Evolutionary conservation across 306 rosid genomes (phyloP).

Genomic region (Sindora glabra): DNA sequence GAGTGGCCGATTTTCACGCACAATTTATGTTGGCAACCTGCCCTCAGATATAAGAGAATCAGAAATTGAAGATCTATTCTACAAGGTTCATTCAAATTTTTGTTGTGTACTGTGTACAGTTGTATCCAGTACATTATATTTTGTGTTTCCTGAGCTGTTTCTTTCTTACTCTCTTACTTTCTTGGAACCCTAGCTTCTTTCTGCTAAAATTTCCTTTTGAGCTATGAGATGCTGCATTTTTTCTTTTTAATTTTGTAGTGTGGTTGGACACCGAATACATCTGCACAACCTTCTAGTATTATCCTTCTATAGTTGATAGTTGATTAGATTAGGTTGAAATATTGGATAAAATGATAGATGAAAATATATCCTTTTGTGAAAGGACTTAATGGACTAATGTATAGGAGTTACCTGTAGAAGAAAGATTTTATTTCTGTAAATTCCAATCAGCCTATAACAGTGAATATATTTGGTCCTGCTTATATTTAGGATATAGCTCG

Average conservation of each 20-base stretch:
- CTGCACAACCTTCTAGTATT: too few species aligned
- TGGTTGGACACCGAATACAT: too few species aligned
- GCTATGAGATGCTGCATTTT: too few species aligned
- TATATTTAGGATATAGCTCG: not conserved
- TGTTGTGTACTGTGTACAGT: not conserved
- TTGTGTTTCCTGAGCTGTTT: not conserved
- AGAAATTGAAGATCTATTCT: constrained; percentile 89
- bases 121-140: not conserved
- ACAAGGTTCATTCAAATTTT: constrained; percentile 52
- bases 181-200: not conserved
- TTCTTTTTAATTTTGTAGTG: too few species aligned
- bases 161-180: not conserved
- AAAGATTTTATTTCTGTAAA: not conserved
- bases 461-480: not conserved
- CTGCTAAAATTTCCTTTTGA: too few species aligned
- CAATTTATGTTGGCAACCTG: constrained; percentile 95
- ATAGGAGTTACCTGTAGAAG: not conserved
- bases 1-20: constrained; percentile 99
- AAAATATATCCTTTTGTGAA: too few species aligned
- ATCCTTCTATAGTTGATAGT: too few species aligned
- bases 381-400: too few species aligned
- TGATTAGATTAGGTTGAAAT: too few species aligned
- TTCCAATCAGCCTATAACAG: not conserved
- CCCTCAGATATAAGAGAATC: constrained; percentile 83
- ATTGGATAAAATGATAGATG: too few species aligned